Evolutionary conservation across 225 moss, liverwort and hornwort species (phyloP), one percentile per base, ranked within the genome.

Genomic region (Anthoceros angustus): DNA sequence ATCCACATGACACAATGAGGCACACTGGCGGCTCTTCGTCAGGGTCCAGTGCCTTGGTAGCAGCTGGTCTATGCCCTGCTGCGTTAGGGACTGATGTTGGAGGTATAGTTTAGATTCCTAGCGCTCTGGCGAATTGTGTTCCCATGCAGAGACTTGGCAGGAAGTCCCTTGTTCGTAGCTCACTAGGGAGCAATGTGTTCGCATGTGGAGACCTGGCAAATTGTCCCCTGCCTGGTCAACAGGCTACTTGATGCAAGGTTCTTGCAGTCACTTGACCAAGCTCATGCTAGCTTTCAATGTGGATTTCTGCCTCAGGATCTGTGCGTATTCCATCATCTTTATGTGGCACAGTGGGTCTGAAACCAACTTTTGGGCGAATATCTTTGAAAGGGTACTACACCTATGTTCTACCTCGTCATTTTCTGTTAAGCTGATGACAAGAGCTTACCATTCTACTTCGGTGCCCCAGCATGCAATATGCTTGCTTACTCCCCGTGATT

Each of bases 11-110:
- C 74, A 68, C 82, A 25, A 50, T 67, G n/a, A 73, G 86, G 60
- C 82, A 86, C 63, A 89, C 89, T 16, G 95, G 95, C 76, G 95
- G 92, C 61, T 92, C 95, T 65, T 92, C 95, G 16, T 74, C 92
- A 68, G 95, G 95, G 70, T 82, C 88, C 49, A 73, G 82, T 78
- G 92, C 92, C n/a, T 68, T 92, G 46, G 95, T 98, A 66, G 78
- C 95, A 69, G 80, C 88, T 65, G 95, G 92, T 40, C 73, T 98
- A 69, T 87, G 88, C 76, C 83, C 87, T 48, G 92, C 84, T 78
- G 92, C 95, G 55, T 62, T 98, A 71, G 95, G 87, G 65, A 89
- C 87, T 67, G 92, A 98, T 73, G 92, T 89, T 72, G 92, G 92
- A 86, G 92, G 95, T 91, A 32, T 32, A 4, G 32, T 32, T 32